Evolutionary conservation across 805 yeast genomes (phyloP).

Genomic region (Candida ortonii): DNA sequence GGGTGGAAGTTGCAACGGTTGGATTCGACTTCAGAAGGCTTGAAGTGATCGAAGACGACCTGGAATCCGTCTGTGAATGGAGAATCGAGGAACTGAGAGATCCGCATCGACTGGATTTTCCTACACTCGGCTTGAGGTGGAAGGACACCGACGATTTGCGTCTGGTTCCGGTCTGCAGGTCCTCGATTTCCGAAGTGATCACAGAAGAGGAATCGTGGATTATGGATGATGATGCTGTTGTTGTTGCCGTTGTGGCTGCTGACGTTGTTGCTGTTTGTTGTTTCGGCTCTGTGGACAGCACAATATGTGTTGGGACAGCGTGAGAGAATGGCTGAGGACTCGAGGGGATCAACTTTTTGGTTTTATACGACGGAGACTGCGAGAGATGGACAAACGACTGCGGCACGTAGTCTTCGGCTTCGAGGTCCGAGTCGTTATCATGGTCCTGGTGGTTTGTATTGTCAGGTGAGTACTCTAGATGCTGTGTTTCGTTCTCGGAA

Average conservation of each 20-base stretch:
- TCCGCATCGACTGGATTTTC: conserved; percentile 22
- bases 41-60: conserved; percentile 12
- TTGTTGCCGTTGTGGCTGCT: conserved; percentile 10
- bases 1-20: conserved; percentile 7
- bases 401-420: conserved; percentile 12
- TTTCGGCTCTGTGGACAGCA: too few relatives aligned
- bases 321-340: conserved; percentile 3
- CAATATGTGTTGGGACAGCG: too few relatives aligned
- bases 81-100: conserved; percentile 21
- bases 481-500: conserved; percentile 23
- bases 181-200: conserved; percentile 25
- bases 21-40: conserved; percentile 11
- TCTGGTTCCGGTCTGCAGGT: conserved; percentile 20
- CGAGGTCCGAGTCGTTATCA: conserved; percentile 22
- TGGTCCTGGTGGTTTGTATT: too few relatives aligned
- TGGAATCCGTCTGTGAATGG: conserved; percentile 7
- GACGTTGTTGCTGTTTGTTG: conserved; percentile 10
- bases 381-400: conserved; percentile 11
- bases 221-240: conserved; percentile 9
- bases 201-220: conserved; percentile 18
- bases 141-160: conserved; percentile 31
- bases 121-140: conserved; percentile 17
- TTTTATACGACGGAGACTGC: conserved; percentile 17
- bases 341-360: conserved; percentile 4
- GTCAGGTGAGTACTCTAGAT: conserved; percentile 23